Conservation (phyloP, 2,329 filamentous ascomycete species). For the Talaromyces sp. region DNA sequence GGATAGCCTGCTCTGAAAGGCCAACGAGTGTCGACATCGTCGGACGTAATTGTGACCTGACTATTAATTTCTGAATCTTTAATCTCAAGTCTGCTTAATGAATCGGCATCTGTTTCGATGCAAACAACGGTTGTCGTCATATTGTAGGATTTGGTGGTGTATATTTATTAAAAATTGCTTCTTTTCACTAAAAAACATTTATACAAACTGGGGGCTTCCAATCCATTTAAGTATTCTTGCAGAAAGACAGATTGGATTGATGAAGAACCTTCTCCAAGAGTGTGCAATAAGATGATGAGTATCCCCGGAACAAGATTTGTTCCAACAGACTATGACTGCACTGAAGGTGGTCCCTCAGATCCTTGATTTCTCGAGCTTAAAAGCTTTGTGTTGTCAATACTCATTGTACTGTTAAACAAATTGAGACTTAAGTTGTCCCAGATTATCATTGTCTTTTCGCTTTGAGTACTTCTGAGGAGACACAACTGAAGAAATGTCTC, state of each 20-base stretch:
- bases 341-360: too few species aligned
- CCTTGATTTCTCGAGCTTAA: background rate
- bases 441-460: background rate
- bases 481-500: background rate
- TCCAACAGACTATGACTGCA: background rate
- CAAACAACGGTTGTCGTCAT: background rate
- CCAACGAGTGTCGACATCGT: constrained; percentile 1
- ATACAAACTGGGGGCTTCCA: background rate
- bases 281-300: background rate
- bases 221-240: background rate
- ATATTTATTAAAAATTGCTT: background rate
- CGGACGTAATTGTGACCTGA: background rate
- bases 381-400: background rate
- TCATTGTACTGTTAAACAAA: background rate
- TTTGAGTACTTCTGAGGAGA: background rate
- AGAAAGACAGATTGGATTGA: background rate
- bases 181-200: background rate
- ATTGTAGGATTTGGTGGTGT: background rate
- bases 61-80: background rate
- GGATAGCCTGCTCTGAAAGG: background rate
- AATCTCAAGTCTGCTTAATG: background rate
- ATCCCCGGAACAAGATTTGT: background rate
- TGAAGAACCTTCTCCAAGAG: background rate
- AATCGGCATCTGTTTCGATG: background rate
- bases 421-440: background rate